These are phyloP conservation scores for Dryas integrifolia DNA, from an alignment of 331 rosid genomes.

Conservation along the genomic window DNA sequence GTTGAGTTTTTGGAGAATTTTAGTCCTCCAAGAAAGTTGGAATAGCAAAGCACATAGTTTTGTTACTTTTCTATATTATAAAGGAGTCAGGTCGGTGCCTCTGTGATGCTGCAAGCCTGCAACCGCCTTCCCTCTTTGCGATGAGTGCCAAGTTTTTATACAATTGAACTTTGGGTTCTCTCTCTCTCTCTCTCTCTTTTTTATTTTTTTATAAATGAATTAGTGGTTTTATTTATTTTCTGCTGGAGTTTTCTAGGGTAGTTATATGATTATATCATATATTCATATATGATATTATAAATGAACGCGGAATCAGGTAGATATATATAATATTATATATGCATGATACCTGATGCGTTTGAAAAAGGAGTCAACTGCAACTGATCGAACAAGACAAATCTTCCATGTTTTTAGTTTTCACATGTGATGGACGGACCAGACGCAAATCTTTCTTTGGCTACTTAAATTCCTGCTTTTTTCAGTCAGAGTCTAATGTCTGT, in stretches of 20 bases:
- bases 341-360: neutral
- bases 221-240: neutral
- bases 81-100: slow-evolving; percentile 1
- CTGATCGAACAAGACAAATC: neutral
- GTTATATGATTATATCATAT: no score
- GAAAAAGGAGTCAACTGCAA: neutral
- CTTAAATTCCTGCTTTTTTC: neutral
- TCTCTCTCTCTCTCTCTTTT: no score
- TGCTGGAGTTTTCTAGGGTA: neutral
- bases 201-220: no score
- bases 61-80: neutral
- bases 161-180: no score
- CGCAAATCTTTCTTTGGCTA: neutral
- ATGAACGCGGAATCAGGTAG: slow-evolving; percentile 19
- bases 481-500: slow-evolving; percentile 1
- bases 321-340: neutral
- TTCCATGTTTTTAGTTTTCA: slow-evolving; percentile 8
- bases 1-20: neutral
- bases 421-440: neutral
- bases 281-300: neutral
- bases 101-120: neutral
- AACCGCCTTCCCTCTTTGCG: neutral
- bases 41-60: neutral
- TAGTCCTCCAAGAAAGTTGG: slow-evolving; percentile 13
- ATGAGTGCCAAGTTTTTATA: no score